Base-by-base conservation (phyloP, 768 basidiomycete species). In the Termitomyces sp. region DNA sequence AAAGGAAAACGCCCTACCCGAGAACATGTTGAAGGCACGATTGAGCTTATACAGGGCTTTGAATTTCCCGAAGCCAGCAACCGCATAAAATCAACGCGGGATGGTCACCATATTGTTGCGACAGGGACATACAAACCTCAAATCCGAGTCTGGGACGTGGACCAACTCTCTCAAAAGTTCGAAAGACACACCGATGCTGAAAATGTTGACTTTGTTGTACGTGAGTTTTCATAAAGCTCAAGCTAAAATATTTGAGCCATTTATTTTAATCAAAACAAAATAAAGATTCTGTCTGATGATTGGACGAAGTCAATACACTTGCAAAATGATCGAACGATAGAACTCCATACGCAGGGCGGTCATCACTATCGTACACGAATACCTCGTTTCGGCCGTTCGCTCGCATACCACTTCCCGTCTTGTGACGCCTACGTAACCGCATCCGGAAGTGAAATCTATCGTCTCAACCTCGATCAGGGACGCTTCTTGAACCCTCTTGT, bases 251-350 rank as follows among this genome's bases (percentile, higher is more conserved):
- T 24, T 32, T 53, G 52, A 56, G 35, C 45, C 20, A 38, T 57
- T 24, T 51, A 42, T 57, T 57, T 50, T 24, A 28, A 55, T 43
- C 46, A 43, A 57, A 33, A 51, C 12, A 8, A 40, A 44, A 38
- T 59, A 7, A 72, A 97, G 94, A 87, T 93, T 64, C 79, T 98
- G 8, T 98, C 95, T 1, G 91, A 95, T 67, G 96, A 98, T 77
- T 98, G 96, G 96, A 98, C 96, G 7, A 98, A 98, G 70, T 88
- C 92, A n/a, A 80, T 98, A 61, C 94, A 97, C 70, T 81, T 99
- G 2, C 97, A 98, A 80, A 88, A 88, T 51, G 94, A 98, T 75
- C 87, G 97, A n/a, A 91, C 92, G 5, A 71, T 99, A 56, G 92
- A 94, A 66, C 77, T 99, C 6, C 97, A 99, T 69, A 96, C 92